phyloP scores from a whole-genome alignment of 176 grass and related monocot species.

The Alloteropsis semialata region DNA sequence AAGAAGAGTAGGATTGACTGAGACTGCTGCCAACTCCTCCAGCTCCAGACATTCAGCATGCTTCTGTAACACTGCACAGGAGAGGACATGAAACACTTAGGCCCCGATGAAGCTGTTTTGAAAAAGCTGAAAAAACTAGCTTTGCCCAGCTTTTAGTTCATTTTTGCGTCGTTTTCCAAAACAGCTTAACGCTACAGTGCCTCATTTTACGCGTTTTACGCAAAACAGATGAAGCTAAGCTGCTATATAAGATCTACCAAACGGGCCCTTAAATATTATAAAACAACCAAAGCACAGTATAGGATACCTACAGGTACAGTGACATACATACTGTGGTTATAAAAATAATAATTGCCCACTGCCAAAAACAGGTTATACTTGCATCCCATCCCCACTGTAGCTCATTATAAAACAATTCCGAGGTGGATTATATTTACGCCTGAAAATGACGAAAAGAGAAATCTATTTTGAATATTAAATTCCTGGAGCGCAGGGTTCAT shows the following conservation, averaged over 20 bases:
- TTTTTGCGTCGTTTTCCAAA: too few relatives aligned
- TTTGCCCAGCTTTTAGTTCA: too few relatives aligned
- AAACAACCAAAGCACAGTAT: not conserved
- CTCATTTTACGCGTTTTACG: too few relatives aligned
- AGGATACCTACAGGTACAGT: not conserved
- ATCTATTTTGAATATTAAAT: not conserved
- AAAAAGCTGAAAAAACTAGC: too few relatives aligned
- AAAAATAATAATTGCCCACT: not conserved
- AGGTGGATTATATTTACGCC: not conserved
- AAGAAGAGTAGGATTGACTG: constrained; percentile 31
- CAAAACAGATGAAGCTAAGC: too few relatives aligned
- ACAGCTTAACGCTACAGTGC: too few relatives aligned
- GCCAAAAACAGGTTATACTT: not conserved
- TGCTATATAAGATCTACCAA: too few relatives aligned
- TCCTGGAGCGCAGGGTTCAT: not conserved
- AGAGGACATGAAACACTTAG: not conserved
- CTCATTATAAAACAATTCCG: not conserved
- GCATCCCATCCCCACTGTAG: not conserved
- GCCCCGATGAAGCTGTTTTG: too few relatives aligned
- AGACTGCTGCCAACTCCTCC: constrained; percentile 41
- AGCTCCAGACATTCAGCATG: constrained; percentile 38
- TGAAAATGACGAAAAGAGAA: not conserved
- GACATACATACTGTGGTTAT: not conserved
- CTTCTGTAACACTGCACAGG: constrained; percentile 42
- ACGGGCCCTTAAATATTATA: too few relatives aligned